A percentile compares a stretch with the other conserved stretches of the same genome.
Evolutionary conservation across 2,329 filamentous ascomycete species (phyloP).

Genomic region (Knoxdaviesia capensis): DNA sequence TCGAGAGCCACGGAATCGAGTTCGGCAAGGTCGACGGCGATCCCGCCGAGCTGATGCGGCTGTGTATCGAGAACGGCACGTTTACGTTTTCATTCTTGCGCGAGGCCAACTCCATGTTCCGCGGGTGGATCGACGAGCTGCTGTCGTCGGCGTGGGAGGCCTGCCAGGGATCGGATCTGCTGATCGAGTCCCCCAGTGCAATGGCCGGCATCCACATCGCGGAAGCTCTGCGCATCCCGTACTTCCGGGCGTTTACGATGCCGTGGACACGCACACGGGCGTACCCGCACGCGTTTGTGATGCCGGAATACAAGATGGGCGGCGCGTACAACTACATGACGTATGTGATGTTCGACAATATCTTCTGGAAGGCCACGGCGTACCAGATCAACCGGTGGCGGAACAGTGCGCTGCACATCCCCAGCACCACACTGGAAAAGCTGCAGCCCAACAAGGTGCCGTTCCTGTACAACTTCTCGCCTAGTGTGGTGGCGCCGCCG

Average conservation of each 20-base stretch:
- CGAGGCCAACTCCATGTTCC: slow-evolving; percentile 73
- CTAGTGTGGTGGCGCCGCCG: slow-evolving; percentile 80
- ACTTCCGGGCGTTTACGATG: slow-evolving; percentile 97
- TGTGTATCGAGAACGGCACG: slow-evolving; percentile 94
- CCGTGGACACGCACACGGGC: slow-evolving; percentile 92
- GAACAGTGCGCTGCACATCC: slow-evolving; percentile 57
- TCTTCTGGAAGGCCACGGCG: slow-evolving; percentile 90
- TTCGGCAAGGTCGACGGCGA: slow-evolving; percentile 80
- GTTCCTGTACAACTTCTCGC: slow-evolving; percentile 94
- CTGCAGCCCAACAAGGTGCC: slow-evolving; percentile 96
- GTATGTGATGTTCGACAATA: slow-evolving; percentile 88
- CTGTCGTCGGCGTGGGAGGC: slow-evolving; percentile 63
- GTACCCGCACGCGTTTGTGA: slow-evolving; percentile 91
- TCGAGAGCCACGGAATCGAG: slow-evolving; percentile 82
- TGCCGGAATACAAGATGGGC: slow-evolving; percentile 83
- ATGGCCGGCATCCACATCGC: slow-evolving; percentile 98
- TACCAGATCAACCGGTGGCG: slow-evolving; percentile 88
- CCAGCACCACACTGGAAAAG: slow-evolving; percentile 67
- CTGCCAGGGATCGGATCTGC: slow-evolving; percentile 69
- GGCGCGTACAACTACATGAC: slow-evolving; percentile 89
- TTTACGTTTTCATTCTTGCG: slow-evolving; percentile 83
- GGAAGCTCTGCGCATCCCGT: slow-evolving; percentile 78
- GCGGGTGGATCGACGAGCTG: slow-evolving; percentile 85
- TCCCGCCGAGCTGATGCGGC: slow-evolving; percentile 80
- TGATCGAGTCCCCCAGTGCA: slow-evolving; percentile 88